These are phyloP conservation scores for Cryptosporidium xiaoi DNA, from an alignment of 169 alveolate species.

Conservation along the genomic window DNA sequence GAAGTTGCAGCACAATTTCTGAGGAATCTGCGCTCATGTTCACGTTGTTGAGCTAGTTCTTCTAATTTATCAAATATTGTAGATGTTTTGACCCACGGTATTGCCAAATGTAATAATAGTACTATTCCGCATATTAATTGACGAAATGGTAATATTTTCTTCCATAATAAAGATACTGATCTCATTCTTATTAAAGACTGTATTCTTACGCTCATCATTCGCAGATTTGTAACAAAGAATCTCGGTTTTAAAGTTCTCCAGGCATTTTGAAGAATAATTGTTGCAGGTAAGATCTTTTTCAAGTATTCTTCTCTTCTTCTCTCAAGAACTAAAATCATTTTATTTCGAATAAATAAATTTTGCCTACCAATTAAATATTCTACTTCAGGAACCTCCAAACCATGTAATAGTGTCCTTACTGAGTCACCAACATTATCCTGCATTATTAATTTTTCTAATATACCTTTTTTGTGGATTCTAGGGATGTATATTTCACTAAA, in stretches of 20 bases:
- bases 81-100: slow-evolving; percentile 74
- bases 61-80: slow-evolving; percentile 69
- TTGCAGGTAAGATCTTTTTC: slow-evolving; percentile 42
- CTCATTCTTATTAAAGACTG: slow-evolving; percentile 66
- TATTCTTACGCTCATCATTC: slow-evolving; percentile 60
- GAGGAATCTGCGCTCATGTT: slow-evolving; percentile 55
- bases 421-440: slow-evolving; percentile 57
- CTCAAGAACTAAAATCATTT: slow-evolving; percentile 70
- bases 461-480: slow-evolving; percentile 55
- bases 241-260: slow-evolving; percentile 72
- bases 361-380: slow-evolving; percentile 69
- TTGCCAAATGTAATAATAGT: slow-evolving; percentile 49
- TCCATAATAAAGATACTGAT: slow-evolving; percentile 32
- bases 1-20: slow-evolving; percentile 69
- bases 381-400: slow-evolving; percentile 57
- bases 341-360: slow-evolving; percentile 38
- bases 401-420: slow-evolving; percentile 30
- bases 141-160: slow-evolving; percentile 27
- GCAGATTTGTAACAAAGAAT: slow-evolving; percentile 21
- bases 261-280: slow-evolving; percentile 68
- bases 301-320: slow-evolving; percentile 65
- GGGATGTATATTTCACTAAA: slow-evolving; percentile 74
- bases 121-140: slow-evolving; percentile 62
- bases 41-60: slow-evolving; percentile 68
- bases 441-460: slow-evolving; percentile 37